These are phyloP conservation scores for Tolypocladium pustulatum DNA, from an alignment of 2,329 filamentous ascomycete species.

Conservation along the genomic window DNA sequence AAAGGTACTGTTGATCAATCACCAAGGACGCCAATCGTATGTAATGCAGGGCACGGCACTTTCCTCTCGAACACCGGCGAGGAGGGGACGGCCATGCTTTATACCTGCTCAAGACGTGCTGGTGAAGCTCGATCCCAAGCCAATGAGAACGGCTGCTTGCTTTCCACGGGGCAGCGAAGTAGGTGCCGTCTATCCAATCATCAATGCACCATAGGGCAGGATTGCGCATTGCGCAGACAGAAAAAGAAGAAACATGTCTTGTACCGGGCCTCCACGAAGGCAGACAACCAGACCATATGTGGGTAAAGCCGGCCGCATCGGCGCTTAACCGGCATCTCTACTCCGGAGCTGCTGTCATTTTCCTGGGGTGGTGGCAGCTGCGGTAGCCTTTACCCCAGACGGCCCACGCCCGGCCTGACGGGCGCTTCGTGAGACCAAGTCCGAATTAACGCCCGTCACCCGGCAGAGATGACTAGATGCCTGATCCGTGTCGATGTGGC, in stretches of 20 bases:
- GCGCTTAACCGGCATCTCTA: background rate
- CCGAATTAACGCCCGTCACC: background rate
- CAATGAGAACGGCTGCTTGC: background rate
- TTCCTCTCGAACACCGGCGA: background rate
- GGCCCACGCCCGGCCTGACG: background rate
- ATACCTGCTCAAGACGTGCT: background rate
- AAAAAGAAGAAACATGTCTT: background rate
- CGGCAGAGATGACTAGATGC: background rate
- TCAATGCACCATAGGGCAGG: background rate
- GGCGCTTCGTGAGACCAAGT: background rate
- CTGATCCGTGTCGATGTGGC: background rate
- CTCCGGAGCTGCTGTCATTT: background rate
- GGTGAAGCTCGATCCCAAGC: background rate
- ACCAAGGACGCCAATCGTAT: background rate
- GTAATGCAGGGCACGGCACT: background rate
- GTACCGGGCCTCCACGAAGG: background rate
- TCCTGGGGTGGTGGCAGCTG: too few species aligned
- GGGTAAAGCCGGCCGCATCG: background rate
- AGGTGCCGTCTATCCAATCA: background rate
- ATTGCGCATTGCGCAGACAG: background rate
- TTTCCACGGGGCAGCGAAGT: background rate
- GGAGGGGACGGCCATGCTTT: background rate
- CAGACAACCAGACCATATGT: background rate
- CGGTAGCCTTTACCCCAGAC: background rate
- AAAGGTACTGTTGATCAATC: background rate